phyloP scores from a whole-genome alignment of 2,329 filamentous ascomycete genomes.

The Graphiopsis chlorocephala region DNA sequence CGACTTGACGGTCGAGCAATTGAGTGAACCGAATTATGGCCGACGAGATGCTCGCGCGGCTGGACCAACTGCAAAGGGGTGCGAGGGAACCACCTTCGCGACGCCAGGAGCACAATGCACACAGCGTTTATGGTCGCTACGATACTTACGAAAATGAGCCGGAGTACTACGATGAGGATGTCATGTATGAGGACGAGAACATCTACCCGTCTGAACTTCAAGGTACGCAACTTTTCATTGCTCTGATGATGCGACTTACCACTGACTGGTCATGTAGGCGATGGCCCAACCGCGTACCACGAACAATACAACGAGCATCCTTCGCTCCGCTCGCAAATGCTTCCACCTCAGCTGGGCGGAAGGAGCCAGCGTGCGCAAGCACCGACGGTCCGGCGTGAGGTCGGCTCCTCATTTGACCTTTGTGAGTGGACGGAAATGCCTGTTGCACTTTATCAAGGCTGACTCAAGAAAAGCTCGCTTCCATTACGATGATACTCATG shows the following conservation, averaged over 20 bases:
- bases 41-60: slow-evolving; percentile 28
- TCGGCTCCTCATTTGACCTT: neutral
- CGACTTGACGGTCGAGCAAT: neutral
- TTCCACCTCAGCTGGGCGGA: neutral
- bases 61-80: slow-evolving; percentile 27
- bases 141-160: neutral
- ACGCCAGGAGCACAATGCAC: slow-evolving; percentile 5
- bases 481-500: slow-evolving; percentile 25
- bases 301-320: neutral
- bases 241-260: neutral
- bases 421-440: neutral
- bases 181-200: slow-evolving; percentile 5
- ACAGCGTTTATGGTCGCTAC: slow-evolving; percentile 18
- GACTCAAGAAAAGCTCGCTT: slow-evolving; percentile 22
- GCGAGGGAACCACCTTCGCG: slow-evolving; percentile 16
- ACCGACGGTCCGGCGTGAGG: neutral
- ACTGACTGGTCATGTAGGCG: neutral
- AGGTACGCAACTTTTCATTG: neutral
- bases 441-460: neutral
- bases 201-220: neutral
- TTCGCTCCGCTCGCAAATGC: neutral
- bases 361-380: neutral
- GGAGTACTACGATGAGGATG: neutral
- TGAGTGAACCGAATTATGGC: slow-evolving; percentile 18
- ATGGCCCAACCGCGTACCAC: neutral